These are phyloP conservation scores for Eutrema heterophyllum DNA, from an alignment of 345 rosid genomes.

Conservation along the genomic window DNA sequence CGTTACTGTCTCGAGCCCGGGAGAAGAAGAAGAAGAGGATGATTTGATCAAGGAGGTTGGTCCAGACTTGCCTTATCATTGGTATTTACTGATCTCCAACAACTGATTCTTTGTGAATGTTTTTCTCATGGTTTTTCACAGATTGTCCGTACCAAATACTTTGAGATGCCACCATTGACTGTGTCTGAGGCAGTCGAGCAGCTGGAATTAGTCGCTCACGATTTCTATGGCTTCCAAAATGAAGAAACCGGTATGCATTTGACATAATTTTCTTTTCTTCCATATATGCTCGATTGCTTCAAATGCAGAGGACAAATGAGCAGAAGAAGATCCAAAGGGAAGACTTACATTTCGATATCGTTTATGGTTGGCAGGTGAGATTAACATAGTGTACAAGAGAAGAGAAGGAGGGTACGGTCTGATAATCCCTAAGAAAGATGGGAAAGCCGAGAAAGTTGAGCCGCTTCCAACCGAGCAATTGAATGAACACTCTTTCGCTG, in stretches of 20 bases:
- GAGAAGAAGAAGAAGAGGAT: conserved; percentile 42
- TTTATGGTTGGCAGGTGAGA: conserved; percentile 55
- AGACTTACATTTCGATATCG: neutral
- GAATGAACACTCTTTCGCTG: conserved; percentile 48
- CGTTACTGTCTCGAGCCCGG: conserved; percentile 20
- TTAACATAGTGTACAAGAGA: conserved; percentile 83
- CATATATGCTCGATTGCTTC: neutral
- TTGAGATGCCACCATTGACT: conserved; percentile 91
- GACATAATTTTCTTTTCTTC: neutral
- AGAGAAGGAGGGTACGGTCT: conserved; percentile 87
- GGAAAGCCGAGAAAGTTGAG: conserved; percentile 54
- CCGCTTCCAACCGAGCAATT: conserved; percentile 51
- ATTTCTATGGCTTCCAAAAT: conserved; percentile 81
- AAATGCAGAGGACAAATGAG: neutral
- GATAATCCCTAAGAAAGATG: conserved; percentile 70
- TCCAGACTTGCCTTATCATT: neutral
- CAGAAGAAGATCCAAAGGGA: neutral
- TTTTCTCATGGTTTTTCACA: conserved; percentile 12
- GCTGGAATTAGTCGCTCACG: conserved; percentile 77
- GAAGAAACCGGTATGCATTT: conserved; percentile 74
- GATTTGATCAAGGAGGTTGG: conserved; percentile 57
- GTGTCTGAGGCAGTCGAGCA: conserved; percentile 82
- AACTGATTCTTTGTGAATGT: neutral
- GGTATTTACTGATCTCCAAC: neutral
- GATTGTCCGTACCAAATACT: conserved; percentile 85